These are phyloP conservation scores for Eimeria necatrix DNA, from an alignment of 169 alveolate genomes.

Conservation along the genomic window DNA sequence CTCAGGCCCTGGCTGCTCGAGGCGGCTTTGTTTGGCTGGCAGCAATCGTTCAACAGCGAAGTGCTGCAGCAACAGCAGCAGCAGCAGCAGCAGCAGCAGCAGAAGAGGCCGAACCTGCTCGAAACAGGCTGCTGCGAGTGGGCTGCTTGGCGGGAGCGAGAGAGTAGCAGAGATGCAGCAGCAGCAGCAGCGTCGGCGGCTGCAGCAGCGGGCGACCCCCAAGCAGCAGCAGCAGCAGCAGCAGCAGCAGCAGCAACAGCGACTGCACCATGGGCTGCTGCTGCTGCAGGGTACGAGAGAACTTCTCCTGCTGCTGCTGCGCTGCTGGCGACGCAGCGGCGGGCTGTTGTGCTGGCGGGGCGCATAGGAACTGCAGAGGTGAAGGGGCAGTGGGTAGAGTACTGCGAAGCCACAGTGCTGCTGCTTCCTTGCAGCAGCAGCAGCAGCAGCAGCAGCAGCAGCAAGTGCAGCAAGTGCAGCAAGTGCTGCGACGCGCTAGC, in stretches of 20 bases:
- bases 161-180: too few species aligned
- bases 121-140: background rate
- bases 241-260: background rate
- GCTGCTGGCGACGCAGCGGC: background rate
- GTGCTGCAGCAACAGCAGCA: background rate
- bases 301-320: background rate
- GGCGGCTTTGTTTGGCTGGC: background rate
- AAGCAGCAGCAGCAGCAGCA: background rate
- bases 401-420: background rate
- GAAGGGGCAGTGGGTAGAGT: background rate
- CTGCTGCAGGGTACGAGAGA: background rate
- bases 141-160: background rate
- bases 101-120: background rate
- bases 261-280: background rate
- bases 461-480: background rate
- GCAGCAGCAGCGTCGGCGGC: slow-evolving; percentile 28
- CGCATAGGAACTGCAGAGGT: background rate
- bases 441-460: background rate
- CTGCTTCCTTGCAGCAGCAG: slow-evolving; percentile 6
- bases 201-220: background rate
- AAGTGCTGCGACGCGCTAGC: background rate
- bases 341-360: background rate
- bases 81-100: slow-evolving; percentile 42
- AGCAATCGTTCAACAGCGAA: background rate
- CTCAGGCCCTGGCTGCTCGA: background rate